Conservation (phyloP, 306 rosid genomes). For the Rosa persica region DNA sequence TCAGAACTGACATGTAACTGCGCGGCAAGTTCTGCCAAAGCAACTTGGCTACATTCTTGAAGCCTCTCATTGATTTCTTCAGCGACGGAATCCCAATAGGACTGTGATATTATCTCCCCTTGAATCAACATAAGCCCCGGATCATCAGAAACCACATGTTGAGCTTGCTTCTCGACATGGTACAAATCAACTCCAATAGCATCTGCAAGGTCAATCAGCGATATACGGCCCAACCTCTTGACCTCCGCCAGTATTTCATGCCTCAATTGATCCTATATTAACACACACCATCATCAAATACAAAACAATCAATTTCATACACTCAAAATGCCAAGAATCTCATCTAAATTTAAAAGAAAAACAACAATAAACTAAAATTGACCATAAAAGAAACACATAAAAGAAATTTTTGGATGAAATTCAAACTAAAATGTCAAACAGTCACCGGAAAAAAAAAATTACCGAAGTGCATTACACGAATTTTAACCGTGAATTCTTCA, state of each 20-base stretch:
- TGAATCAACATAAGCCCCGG: slow-evolving; percentile 68
- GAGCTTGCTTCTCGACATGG: slow-evolving; percentile 84
- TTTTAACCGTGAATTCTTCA: background rate
- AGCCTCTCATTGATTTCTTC: slow-evolving; percentile 96
- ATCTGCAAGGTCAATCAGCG: slow-evolving; percentile 87
- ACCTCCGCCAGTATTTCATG: slow-evolving; percentile 73
- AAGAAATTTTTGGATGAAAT: background rate
- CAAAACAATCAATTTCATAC: slow-evolving; percentile 1
- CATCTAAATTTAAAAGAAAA: background rate
- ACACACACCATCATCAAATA: slow-evolving; percentile 7
- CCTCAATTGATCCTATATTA: slow-evolving; percentile 81
- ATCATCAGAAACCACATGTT: slow-evolving; percentile 49
- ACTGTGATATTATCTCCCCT: slow-evolving; percentile 81
- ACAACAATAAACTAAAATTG: background rate
- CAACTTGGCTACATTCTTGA: slow-evolving; percentile 93
- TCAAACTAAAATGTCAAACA: background rate
- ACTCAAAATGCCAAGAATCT: background rate
- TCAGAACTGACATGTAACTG: slow-evolving; percentile 88
- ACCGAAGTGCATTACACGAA: background rate
- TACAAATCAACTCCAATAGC: slow-evolving; percentile 80
- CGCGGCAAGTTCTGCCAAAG: slow-evolving; percentile 80
- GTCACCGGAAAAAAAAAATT: background rate
- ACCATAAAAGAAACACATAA: background rate
- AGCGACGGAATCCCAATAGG: slow-evolving; percentile 83
- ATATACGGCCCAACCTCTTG: slow-evolving; percentile 67